Percentiles rank a stretch among this genome's conserved stretches.
Evolutionary conservation across 441 rosid genomes (phyloP).

Genomic region (Croton laevigatus): DNA sequence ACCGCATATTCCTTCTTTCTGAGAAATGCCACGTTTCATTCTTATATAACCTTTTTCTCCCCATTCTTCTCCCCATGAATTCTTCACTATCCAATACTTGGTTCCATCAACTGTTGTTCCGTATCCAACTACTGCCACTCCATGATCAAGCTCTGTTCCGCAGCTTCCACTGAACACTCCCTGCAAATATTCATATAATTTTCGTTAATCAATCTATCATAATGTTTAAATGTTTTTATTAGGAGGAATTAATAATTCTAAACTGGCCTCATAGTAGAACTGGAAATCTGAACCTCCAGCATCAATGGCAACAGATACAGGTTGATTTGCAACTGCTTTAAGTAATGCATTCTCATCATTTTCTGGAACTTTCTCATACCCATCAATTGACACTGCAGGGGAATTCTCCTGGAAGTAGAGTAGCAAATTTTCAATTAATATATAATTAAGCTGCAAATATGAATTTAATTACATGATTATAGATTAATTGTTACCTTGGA

Average conservation of each 20-base stretch:
- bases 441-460: background rate
- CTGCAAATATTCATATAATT: slow-evolving; percentile 28
- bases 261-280: slow-evolving; percentile 80
- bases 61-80: slow-evolving; percentile 90
- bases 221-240: background rate
- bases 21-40: slow-evolving; percentile 59
- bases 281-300: slow-evolving; percentile 76
- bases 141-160: slow-evolving; percentile 68
- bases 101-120: slow-evolving; percentile 66
- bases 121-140: slow-evolving; percentile 79
- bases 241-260: background rate
- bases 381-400: slow-evolving; percentile 67
- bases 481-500: slow-evolving; percentile 25
- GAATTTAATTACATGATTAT: background rate
- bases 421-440: background rate
- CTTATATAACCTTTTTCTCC: slow-evolving; percentile 89
- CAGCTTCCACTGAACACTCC: slow-evolving; percentile 80
- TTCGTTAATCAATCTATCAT: no score
- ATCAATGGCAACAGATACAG: slow-evolving; percentile 83
- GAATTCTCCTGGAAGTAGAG: slow-evolving; percentile 34
- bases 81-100: slow-evolving; percentile 84
- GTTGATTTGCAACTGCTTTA: slow-evolving; percentile 73
- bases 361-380: slow-evolving; percentile 63
- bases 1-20: slow-evolving; percentile 66
- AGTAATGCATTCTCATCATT: slow-evolving; percentile 65